Base-by-base conservation (phyloP, 1,139 yeast species). In the Kluyveromyces marxianus region DNA sequence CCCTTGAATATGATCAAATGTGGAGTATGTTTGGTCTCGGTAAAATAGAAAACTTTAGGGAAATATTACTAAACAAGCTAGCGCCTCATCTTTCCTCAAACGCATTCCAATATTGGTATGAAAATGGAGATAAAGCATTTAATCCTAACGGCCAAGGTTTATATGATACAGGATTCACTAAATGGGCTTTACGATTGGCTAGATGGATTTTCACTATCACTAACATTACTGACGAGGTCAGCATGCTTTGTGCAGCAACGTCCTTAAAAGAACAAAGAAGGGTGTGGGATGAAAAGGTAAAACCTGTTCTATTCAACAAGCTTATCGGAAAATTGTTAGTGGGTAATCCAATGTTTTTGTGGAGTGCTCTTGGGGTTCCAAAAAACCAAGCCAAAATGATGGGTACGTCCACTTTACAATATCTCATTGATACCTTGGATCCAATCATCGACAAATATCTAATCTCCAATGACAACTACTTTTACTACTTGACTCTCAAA, bases 351-450 rank as follows among this genome's bases (percentile, higher is more conserved):
- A 66, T 84, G 31, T 85, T 85, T 63, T 71, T 85, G 52, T 85
- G 95, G 95, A 83, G 83, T 62, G 95, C 95, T 0, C 72, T 85
- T 39, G 95, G 95, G 14, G 95, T 85, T 44, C 95, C 95, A 3
- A 77, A 83, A 4, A 85, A 85, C 62, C 95, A 85, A 66, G 89
- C 94, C 5, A 71, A 77, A 36, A 76, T 85, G 82, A 84, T 85
- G 79, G 87, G 85, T 29, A 66, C 75, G 31, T 83, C 90, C 0
- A 81, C 84, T 39, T 67, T 82, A 54, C 75, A 81, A 50, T 86
- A 86, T 59, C 82, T 85, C 40, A 71, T 79, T 44, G 89, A 85
- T 60, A 85, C 95, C 8, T 72, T 86, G 54, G 92, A 85, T 57
- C 95, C 95, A 37, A 68, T 85, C 34, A 71, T 85, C 49, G 69